A percentile compares a stretch with the other conserved stretches of the same genome.
These are phyloP conservation scores for Aspergillus ostianus DNA, from an alignment of 495 filamentous ascomycete species.

Conservation along the genomic window DNA sequence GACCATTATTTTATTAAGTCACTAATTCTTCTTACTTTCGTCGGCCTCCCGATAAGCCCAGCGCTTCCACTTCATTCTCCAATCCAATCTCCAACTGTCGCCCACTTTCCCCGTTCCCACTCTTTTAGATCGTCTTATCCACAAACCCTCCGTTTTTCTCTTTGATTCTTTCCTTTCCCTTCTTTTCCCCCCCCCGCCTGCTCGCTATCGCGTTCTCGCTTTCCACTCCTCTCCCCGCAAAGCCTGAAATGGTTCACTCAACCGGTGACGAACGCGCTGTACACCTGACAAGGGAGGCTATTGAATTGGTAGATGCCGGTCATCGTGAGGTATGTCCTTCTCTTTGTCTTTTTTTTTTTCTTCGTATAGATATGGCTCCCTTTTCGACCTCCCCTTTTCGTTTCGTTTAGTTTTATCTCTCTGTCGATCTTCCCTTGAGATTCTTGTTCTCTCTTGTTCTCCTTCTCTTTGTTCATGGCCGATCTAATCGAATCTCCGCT, in stretches of 20 bases:
- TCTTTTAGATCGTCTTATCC: not conserved
- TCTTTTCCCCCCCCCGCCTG: constrained; percentile 11
- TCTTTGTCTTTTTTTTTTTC: not conserved
- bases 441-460: not conserved
- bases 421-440: not conserved
- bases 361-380: not conserved
- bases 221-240: constrained; percentile 16
- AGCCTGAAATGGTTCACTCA: constrained; percentile 48
- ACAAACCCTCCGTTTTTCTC: constrained; percentile 3
- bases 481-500: not conserved
- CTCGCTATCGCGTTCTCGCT: constrained; percentile 7
- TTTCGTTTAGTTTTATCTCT: no score
- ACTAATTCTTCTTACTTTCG: not conserved
- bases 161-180: constrained; percentile 5
- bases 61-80: not conserved
- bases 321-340: constrained; percentile 44
- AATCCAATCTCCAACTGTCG: not conserved
- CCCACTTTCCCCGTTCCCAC: constrained; percentile 1
- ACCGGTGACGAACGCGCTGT: constrained; percentile 50
- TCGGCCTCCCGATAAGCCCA: not conserved
- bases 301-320: constrained; percentile 49
- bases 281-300: constrained; percentile 48
- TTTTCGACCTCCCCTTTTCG: no score
- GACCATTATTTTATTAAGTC: no score
- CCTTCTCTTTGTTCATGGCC: constrained; percentile 2